Conservation (phyloP, 805 yeast species). For the Saturnispora sanitii region DNA sequence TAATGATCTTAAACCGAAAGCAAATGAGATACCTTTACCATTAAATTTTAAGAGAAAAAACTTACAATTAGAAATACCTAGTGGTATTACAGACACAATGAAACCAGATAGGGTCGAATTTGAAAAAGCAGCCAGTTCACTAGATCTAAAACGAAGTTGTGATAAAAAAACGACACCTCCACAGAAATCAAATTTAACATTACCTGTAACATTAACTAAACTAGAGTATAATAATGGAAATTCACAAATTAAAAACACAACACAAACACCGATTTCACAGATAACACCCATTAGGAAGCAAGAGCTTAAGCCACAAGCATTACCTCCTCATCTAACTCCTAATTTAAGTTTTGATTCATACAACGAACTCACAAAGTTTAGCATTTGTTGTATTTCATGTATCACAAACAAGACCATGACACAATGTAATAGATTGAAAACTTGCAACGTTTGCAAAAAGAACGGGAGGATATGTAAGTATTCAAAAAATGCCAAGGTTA, state of each 20-base stretch:
- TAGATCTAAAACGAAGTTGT: too few relatives aligned
- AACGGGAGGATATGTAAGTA: constrained; percentile 10
- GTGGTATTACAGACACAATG: too few relatives aligned
- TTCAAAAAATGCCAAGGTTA: constrained; percentile 8
- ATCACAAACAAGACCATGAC: constrained; percentile 3
- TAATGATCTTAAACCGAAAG: too few relatives aligned
- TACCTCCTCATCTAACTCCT: not conserved
- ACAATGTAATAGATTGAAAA: constrained; percentile 10
- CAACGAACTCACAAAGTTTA: constrained; percentile 22
- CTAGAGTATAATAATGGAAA: not conserved
- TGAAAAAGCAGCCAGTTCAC: too few relatives aligned
- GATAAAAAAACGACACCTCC: too few relatives aligned
- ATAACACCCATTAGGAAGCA: too few relatives aligned
- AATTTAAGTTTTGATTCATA: constrained; percentile 3
- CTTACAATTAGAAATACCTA: too few relatives aligned
- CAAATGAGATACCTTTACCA: too few relatives aligned
- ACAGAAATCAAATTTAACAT: too few relatives aligned
- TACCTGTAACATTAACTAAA: too few relatives aligned
- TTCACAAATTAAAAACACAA: not conserved
- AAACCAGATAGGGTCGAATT: too few relatives aligned
- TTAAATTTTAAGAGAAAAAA: too few relatives aligned
- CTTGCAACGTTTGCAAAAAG: constrained; percentile 12
- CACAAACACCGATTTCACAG: not conserved
- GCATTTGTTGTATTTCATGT: constrained; percentile 12
- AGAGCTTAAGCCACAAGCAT: not conserved